Conservation (phyloP, 371 early-diverging fungal genomes). For the Apophysomyces ossiformis region DNA sequence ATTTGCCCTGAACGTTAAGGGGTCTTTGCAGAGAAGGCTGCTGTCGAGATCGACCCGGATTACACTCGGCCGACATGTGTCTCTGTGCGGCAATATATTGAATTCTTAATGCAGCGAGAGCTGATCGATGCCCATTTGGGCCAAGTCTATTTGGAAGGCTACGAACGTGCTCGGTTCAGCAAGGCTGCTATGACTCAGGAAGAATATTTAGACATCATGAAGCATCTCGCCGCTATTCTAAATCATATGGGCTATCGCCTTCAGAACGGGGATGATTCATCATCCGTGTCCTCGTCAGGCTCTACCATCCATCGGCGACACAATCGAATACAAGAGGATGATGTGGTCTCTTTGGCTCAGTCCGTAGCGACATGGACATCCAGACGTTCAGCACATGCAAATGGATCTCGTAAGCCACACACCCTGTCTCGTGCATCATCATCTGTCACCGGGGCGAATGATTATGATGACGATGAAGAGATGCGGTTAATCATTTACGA, state of each 20-base stretch:
- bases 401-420: slow-evolving; percentile 2
- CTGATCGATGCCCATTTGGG: slow-evolving; percentile 53
- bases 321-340: slow-evolving; percentile 22
- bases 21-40: slow-evolving; percentile 46
- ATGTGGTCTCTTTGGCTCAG: slow-evolving; percentile 29
- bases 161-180: slow-evolving; percentile 63
- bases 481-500: slow-evolving; percentile 38
- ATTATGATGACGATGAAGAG: slow-evolving; percentile 34
- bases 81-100: slow-evolving; percentile 62
- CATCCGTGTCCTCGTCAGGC: not conserved
- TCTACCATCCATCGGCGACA: not conserved
- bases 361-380: slow-evolving; percentile 34
- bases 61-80: slow-evolving; percentile 54
- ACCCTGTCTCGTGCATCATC: slow-evolving; percentile 6
- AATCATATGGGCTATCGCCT: slow-evolving; percentile 46
- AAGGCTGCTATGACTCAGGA: slow-evolving; percentile 35
- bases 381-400: slow-evolving; percentile 16
- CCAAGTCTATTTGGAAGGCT: slow-evolving; percentile 57
- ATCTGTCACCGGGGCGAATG: slow-evolving; percentile 8
- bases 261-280: slow-evolving; percentile 11
- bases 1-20: too few species aligned
- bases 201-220: slow-evolving; percentile 50
- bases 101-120: slow-evolving; percentile 53
- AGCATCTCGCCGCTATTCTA: slow-evolving; percentile 50
- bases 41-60: slow-evolving; percentile 43